Evolutionary conservation across 768 basidiomycete genomes (phyloP), one percentile per base, ranked within the genome.

Genomic region (Suillus fuscotomentosus): DNA sequence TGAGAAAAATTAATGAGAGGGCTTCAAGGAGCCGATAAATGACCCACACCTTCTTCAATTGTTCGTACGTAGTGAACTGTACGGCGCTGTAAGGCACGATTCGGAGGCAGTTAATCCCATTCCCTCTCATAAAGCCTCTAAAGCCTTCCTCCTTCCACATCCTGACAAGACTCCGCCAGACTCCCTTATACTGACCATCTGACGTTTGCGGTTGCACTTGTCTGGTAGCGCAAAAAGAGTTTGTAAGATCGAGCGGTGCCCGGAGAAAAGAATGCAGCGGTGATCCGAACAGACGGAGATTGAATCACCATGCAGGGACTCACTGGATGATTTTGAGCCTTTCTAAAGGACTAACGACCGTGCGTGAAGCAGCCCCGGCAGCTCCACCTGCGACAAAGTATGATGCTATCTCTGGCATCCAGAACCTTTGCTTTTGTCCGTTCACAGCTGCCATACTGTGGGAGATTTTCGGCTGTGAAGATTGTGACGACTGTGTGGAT

Each of bases 271-370:
- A 59, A 36, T 17, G 24, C 13, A n/a, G 13, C 14, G 27, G 39
- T 47, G 39, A 3, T 62, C 57, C 57, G 57, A 59, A 59, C 24
- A 20, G 41, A 39, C 56, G 22, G 50, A 34, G 63, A 53, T 53
- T 31, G 34, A 7, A 63, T 48, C 50, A 53, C 34, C 42, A 24
- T 24, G 42, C 7, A 53, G 55, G 22, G 41, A 82, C 92, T 72
- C 70, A 96, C 95, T 96, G 90, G 66, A 99, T 97, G 72, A 99
- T 98, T 78, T 99, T 99, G 62, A 99, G 81, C 64, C 97, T 81
- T 71, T 98, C 95, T 15, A 98, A 76, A 11, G 96, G 97, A 69
- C 88, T 90, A 57, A 99, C 97, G 15, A 97, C 92, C 2, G 96
- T 97, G 62, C 96, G 82, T 64, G 91, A 94, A 10, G 93, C 88